phyloP scores from a whole-genome alignment of 805 yeast species.

The Sugiyamaella americana region DNA sequence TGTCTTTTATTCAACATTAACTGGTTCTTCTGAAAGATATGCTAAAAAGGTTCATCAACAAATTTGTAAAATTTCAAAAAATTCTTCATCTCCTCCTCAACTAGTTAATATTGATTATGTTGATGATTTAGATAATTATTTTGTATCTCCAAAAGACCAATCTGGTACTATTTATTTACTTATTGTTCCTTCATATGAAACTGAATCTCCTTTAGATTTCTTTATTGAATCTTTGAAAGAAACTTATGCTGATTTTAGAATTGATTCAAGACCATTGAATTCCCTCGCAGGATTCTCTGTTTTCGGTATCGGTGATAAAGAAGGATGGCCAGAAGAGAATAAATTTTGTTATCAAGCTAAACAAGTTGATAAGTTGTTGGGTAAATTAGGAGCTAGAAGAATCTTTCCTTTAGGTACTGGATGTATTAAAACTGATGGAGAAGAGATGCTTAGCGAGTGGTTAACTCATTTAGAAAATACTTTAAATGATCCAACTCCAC shows the following conservation, averaged over 20 bases:
- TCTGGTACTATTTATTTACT: slow-evolving; percentile 51
- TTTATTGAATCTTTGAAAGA: slow-evolving; percentile 75
- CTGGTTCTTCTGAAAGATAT: slow-evolving; percentile 71
- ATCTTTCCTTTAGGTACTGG: slow-evolving; percentile 77
- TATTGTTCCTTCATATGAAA: slow-evolving; percentile 84
- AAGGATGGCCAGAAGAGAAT: slow-evolving; percentile 62
- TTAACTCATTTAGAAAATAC: slow-evolving; percentile 50
- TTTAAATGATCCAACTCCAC: slow-evolving; percentile 57
- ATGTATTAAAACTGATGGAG: slow-evolving; percentile 59
- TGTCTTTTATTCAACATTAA: slow-evolving; percentile 77
- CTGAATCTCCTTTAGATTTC: slow-evolving; percentile 87
- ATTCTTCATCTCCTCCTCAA: slow-evolving; percentile 35
- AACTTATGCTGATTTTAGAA: slow-evolving; percentile 76
- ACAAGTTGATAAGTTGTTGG: slow-evolving; percentile 65
- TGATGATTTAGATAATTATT: slow-evolving; percentile 77
- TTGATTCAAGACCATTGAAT: slow-evolving; percentile 73
- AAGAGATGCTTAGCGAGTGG: slow-evolving; percentile 63
- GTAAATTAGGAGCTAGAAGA: slow-evolving; percentile 81
- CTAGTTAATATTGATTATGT: slow-evolving; percentile 71
- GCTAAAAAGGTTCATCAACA: slow-evolving; percentile 47
- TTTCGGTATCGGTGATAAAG: slow-evolving; percentile 81
- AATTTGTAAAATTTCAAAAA: background rate
- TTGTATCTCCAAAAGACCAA: slow-evolving; percentile 49
- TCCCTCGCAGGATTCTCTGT: slow-evolving; percentile 74
- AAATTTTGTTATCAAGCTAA: slow-evolving; percentile 84